A percentile compares a stretch with the other conserved stretches of the same genome.
These are phyloP conservation scores for Barbarea vulgaris DNA, from an alignment of 345 rosid species.

Conservation along the genomic window DNA sequence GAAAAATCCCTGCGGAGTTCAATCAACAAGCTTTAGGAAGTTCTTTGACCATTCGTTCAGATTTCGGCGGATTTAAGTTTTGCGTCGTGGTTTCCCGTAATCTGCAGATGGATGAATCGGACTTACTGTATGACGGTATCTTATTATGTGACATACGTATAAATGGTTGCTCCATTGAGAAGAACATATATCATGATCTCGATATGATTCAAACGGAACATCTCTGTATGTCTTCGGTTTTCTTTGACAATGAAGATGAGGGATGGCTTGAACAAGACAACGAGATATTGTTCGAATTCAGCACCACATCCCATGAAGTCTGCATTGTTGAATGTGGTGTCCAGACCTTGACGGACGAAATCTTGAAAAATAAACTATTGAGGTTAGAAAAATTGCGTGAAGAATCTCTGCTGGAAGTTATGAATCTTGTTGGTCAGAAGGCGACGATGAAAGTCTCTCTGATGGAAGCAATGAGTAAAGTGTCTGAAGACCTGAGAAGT, in stretches of 20 bases:
- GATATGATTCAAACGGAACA: neutral
- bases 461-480: too few species aligned
- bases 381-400: too few species aligned
- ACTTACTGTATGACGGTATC: accelerated
- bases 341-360: neutral
- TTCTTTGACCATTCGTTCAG: neutral
- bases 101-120: neutral
- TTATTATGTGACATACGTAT: neutral
- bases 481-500: too few species aligned
- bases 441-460: too few species aligned
- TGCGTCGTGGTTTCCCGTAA: neutral
- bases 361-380: too few species aligned
- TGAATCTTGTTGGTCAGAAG: too few species aligned
- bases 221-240: neutral
- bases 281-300: neutral
- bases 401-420: too few species aligned
- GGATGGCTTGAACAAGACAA: neutral
- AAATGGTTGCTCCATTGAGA: neutral
- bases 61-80: neutral
- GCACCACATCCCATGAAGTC: neutral
- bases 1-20: neutral
- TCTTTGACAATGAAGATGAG: neutral
- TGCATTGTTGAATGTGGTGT: neutral
- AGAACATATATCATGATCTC: neutral
- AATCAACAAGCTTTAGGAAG: neutral